These are phyloP conservation scores for Pyricularia sp. DNA, from an alignment of 2,329 filamentous ascomycete genomes.

Conservation along the genomic window DNA sequence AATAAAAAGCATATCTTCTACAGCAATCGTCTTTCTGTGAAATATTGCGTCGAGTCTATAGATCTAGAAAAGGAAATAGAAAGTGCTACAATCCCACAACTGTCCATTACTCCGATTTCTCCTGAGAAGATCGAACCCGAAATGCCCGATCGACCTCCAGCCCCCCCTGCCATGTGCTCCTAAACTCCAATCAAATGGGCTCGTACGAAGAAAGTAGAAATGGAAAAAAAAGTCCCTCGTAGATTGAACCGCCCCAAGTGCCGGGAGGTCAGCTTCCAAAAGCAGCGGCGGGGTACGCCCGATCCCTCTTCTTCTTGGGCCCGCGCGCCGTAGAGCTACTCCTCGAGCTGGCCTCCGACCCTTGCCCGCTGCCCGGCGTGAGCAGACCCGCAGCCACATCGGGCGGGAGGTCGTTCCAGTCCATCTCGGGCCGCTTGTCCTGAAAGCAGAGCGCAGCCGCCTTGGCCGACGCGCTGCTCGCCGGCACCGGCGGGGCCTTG, in stretches of 20 bases:
- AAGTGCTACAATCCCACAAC: not conserved
- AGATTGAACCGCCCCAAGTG: not conserved
- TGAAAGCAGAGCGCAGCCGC: conserved; percentile 40
- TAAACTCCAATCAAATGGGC: not conserved
- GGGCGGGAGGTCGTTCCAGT: conserved; percentile 57
- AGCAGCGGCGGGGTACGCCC: conserved; percentile 52
- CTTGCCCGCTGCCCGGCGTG: not conserved
- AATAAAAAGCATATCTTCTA: not conserved
- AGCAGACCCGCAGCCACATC: conserved; percentile 25
- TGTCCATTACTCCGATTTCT: not conserved
- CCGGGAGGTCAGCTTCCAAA: conserved; percentile 31
- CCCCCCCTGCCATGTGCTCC: not conserved
- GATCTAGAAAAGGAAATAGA: not conserved
- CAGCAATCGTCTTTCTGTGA: not conserved
- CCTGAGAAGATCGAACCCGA: not conserved
- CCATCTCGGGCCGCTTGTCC: conserved; percentile 46
- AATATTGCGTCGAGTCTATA: not conserved
- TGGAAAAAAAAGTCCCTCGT: not conserved
- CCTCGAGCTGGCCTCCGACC: conserved; percentile 39
- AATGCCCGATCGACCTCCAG: not conserved
- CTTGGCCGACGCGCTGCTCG: conserved; percentile 8
- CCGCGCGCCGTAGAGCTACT: conserved; percentile 37
- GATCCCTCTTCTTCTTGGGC: conserved; percentile 46
- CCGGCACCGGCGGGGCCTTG: not conserved
- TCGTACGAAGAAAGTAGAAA: not conserved